Conservation (phyloP, 257 asterid species). For the Solanum piurae region DNA sequence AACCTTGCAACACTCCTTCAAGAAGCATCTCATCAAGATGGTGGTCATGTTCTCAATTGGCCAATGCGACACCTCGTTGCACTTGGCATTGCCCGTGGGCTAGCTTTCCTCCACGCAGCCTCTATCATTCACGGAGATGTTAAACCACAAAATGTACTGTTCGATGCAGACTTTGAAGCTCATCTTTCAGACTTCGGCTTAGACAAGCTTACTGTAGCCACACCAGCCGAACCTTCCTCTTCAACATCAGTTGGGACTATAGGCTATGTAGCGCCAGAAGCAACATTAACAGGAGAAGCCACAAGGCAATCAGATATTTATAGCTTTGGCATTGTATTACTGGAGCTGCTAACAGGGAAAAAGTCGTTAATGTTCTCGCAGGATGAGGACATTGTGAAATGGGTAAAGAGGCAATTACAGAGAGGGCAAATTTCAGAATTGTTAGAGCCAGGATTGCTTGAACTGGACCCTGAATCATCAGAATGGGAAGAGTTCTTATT, state of each 20-base stretch:
- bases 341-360: constrained; percentile 60
- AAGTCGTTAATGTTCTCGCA: constrained; percentile 57
- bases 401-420: constrained; percentile 67
- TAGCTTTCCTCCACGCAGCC: constrained; percentile 48
- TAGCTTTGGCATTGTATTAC: constrained; percentile 58
- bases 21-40: constrained; percentile 78
- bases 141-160: constrained; percentile 57
- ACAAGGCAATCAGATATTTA: constrained; percentile 50
- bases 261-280: constrained; percentile 56
- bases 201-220: constrained; percentile 34
- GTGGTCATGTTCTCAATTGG: constrained; percentile 71
- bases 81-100: constrained; percentile 56
- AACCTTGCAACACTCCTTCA: constrained; percentile 55
- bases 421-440: constrained; percentile 67
- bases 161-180: constrained; percentile 74
- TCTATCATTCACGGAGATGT: constrained; percentile 52
- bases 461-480: constrained; percentile 68
- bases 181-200: constrained; percentile 60
- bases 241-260: constrained; percentile 44
- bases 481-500: constrained; percentile 79
- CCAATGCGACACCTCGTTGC: constrained; percentile 73
- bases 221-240: constrained; percentile 33
- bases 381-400: constrained; percentile 60
- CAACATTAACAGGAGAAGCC: constrained; percentile 25
- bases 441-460: constrained; percentile 62